Base-by-base conservation (phyloP, 257 asterid species). In the Gynochthodes officinalis region DNA sequence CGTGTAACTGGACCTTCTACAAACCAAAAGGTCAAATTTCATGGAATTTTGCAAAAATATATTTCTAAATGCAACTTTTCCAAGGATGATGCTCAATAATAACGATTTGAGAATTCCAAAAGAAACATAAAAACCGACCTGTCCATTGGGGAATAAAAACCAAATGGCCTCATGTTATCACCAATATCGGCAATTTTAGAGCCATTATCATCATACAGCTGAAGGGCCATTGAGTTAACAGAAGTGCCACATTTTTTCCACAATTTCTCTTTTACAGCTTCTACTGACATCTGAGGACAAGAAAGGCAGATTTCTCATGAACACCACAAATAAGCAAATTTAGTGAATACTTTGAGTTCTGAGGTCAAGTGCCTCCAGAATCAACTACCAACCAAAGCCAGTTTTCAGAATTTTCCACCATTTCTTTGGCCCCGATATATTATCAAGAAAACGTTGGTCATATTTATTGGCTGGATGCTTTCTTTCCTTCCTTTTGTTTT, bases 161-260 rank as follows among this genome's bases (percentile, higher is more conserved):
- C 98, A 73, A 93, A 85, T 58, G 90, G 90, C 75, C 76, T 87
- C 69, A n/a, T 40, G 76, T 87, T 78, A 80, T 94, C 89, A 25
- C 81, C 77, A 67, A 91, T 75, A 80, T 80, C 90, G 2, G 91
- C 67, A 76, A 89, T 76, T 82, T 94, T 94, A 52, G 85, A 76
- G 21, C 91, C 88, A 1, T 83, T 72, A 25, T 88, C 97, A 76
- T 94, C 96, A 69, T 86, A 94, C 73, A 91, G 97, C 87, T 91
- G 90, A n/a, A 94, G 88, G 76, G 72, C 37, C 98, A 94, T 91
- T 35, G 97, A 88, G 72, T 79, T 75, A 46, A 94, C 95, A 62
- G 95, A 88, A 76, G 98, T 91, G 18, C 98, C 98, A 80, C 97
- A 87, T 82, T 86, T 93, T 78, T 76, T 91, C 98, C 98, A 91